Percentiles rank a stretch among this genome's conserved stretches.
phyloP scores from a whole-genome alignment of 2,329 filamentous ascomycete species.

The Trichoderma sp. region DNA sequence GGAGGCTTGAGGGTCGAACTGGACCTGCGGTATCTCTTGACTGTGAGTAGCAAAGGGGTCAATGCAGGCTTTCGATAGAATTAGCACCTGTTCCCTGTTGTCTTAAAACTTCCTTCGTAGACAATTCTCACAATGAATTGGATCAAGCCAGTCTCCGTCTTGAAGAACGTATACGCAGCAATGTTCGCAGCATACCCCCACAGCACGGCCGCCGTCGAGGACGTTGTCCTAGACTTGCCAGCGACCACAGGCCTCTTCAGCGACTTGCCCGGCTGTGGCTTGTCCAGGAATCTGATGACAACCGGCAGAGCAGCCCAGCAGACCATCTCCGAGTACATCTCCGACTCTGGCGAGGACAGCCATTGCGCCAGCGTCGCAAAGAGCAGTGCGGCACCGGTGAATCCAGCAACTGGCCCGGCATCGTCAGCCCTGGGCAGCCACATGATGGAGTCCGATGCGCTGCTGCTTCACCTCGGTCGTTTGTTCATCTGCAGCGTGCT shows the following conservation, averaged over 20 bases:
- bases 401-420: neutral
- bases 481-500: no score
- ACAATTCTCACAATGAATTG: conserved; percentile 28
- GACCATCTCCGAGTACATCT: conserved; percentile 17
- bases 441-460: conserved; percentile 12
- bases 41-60: conserved; percentile 33
- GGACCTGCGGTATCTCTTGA: conserved; percentile 21
- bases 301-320: conserved; percentile 15
- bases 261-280: neutral
- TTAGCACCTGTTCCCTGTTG: neutral
- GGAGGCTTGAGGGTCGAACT: neutral
- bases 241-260: neutral
- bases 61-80: conserved; percentile 31
- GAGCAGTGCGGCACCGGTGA: conserved; percentile 14
- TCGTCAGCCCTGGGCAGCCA: neutral
- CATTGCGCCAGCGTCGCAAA: conserved; percentile 13
- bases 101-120: neutral
- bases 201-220: neutral
- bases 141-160: conserved; percentile 29
- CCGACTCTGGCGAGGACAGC: conserved; percentile 10
- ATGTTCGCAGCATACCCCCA: conserved; percentile 30
- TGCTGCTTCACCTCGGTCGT: neutral
- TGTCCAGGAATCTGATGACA: neutral
- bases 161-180: conserved; percentile 28
- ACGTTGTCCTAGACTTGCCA: neutral